Conservation (phyloP, 306 rosid species). For the Pueraria montana region DNA sequence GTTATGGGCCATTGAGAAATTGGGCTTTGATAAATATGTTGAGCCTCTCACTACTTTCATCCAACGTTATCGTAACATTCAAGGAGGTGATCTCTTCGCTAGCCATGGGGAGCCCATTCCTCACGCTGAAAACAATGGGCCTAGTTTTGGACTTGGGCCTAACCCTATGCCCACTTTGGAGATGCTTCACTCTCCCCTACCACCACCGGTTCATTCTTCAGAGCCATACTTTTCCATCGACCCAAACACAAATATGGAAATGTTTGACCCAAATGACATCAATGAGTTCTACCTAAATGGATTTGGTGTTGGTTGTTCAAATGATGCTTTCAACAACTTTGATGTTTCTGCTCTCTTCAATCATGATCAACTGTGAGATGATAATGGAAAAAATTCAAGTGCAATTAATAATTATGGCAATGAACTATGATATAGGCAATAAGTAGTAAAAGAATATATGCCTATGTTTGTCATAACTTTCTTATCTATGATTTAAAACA, state of each 20-base stretch:
- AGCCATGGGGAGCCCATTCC: not conserved
- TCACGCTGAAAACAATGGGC: not conserved
- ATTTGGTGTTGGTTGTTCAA: not conserved
- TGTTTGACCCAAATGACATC: not conserved
- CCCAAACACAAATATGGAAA: not conserved
- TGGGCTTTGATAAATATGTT: not conserved
- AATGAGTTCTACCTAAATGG: not conserved
- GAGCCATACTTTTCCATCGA: not conserved
- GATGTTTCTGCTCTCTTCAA: not conserved
- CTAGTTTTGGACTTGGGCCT: not conserved
- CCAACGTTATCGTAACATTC: not conserved
- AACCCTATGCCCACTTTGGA: not conserved
- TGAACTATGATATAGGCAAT: not conserved
- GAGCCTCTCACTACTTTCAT: not conserved
- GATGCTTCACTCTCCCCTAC: not conserved
- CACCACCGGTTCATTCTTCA: not conserved
- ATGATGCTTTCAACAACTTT: not conserved
- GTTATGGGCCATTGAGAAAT: conserved; percentile 7
- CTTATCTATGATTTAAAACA: not conserved
- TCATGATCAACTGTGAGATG: not conserved
- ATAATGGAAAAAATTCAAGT: not conserved
- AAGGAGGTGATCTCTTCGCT: not conserved
- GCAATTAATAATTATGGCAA: not conserved
- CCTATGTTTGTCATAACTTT: not conserved
- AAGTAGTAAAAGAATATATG: not conserved